Evolutionary conservation across 2,329 filamentous ascomycete genomes (phyloP), one percentile per base, ranked within the genome.

Genomic region (Cladophialophora bantiana): DNA sequence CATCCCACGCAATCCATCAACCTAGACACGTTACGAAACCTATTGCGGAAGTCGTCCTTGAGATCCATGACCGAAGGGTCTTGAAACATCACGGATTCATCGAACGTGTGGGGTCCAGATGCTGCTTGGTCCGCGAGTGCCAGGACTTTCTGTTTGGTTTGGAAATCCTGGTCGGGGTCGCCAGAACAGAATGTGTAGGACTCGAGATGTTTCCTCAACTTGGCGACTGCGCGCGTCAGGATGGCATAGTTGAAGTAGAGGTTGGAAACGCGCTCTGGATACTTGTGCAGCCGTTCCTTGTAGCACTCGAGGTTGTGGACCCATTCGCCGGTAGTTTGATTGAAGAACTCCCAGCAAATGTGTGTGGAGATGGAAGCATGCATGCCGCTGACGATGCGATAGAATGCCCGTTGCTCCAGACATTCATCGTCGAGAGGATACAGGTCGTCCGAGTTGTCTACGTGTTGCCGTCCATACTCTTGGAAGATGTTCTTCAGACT

Each of bases 1-100:
- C 95, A 99, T 53, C 95, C 95, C 20, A 98, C 94, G 73, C 95
- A 99, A 79, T 99, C 95, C 95, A 99, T 99, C 71, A 98, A 85
- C 48, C 95, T 89, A 77, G 92, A 96, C 68, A 99, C 92, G 77
- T 99, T 99, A 76, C 95, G 89, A 85, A 99, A 99, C 15, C 95
- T 91, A 78, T 96, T 95, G 73, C 93, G 90, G 84, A 99, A 99
- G 76, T 99, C 95, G 76, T 98, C 94, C 78, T 98, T 99, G 65
- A 99, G 82, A 2, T 87, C 92, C 2, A 91, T 86, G 38, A 85
- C 83, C 35, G 79, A 78, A 0, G 84, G 82, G 61, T 86, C 85
- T 76, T 91, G 91, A 79, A 99, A 99, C 94, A 99, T 97, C 75
- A 95, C 83, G 70, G 88, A 90, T 81, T 99, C 95, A 76, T 99